Base-by-base conservation (phyloP, 192 early-diverging fungal species). In the Linnemannia schmuckeri region DNA sequence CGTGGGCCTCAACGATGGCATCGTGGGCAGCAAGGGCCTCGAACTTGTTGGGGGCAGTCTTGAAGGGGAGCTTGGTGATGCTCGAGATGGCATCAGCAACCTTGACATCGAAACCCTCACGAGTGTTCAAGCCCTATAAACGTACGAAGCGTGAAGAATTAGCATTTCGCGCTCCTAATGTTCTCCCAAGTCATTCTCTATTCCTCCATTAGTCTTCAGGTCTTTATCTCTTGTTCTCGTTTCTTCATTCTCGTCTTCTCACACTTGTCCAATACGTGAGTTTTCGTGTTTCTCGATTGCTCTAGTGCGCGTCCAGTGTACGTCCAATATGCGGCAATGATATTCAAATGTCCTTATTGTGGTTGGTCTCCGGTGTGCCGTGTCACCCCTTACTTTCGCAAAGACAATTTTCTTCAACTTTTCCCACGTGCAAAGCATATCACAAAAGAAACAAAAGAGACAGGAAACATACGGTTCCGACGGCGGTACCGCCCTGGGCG, bases 21-120 rank as follows among this genome's bases (percentile, higher is more conserved):
- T 99, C 99, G 88, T 99, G 99, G 47, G 97, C 96, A 42, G 98
- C 99, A 73, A 99, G 95, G 24, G 99, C 97, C 90, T 99, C 99
- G 79, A 99, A 99, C 94, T 99, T 99, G 94, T 99, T 99, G 74
- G 98, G 97, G 22, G 99, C 99, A 49, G 98, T 96, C 81, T 92
- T 90, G 93, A 99, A 99, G 55, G 95, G 94, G 74, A 97, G 91
- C 70, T 96, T 96, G 38, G 99, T 98, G 82, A 96, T 94, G 73
- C 93, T 85, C 40, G 98, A 91, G 83, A 99, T 97, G 85, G 96
- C 95, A 46, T 91, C 93, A 9, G 98, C 97, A 77, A 99, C 94
- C 88, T 95, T 94, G 71, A 92, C 93, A 88, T 97, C 98, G 88
- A 99, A 99, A 9, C 97, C 97, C 81, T 93, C 94, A 74, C 92